Base-by-base conservation (phyloP, 805 yeast species). In the Candida oleophila region DNA sequence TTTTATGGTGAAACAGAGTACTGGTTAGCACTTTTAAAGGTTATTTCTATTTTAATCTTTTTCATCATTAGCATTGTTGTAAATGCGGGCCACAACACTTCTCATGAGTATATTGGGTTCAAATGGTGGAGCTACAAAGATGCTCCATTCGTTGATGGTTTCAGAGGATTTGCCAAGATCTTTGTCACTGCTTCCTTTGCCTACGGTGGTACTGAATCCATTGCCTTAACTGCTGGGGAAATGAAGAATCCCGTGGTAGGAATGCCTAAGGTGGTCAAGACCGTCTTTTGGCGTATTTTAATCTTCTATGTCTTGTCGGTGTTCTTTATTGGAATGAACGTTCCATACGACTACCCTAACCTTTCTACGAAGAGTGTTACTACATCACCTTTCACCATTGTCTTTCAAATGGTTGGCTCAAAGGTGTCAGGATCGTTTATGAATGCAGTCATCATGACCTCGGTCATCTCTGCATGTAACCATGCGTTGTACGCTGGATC, bases 371-470 rank as follows among this genome's bases (percentile, higher is more conserved):
- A 61, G 18, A 43, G 55, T 2, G 57, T 65, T 28, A 53, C 62
- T 12, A 66, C 71, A 22, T 69, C 74, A 3, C 76, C 76, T 11
- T 71, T 71, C 52, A 73, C 74, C 22, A 65, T 71, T 52, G 72
- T 71, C 16, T 71, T 71, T 53, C 69, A 66, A 51, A 61, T 67
- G 61, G 73, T 64, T 8, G 76, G 76, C 21, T 71, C 74, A 22
- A 61, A 63, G 44, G 76, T 65, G 28, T 70, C 62, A 45, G 75
- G 73, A 16, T 60, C 70, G 20, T 71, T 69, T 51, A 69, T 71
- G 71, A 80, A 80, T 60, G 83, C 81, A 2, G 78, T 80, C 25
- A 78, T 80, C 49, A 56, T 80, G 62, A 75, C 81, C 4, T 74
- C 83, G 15, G 77, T 79, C 28, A 62, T 80, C 45, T 76, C 82